These are phyloP conservation scores for Aspergillus carbonarius DNA, from an alignment of 2,329 filamentous ascomycete genomes.

Conservation along the genomic window DNA sequence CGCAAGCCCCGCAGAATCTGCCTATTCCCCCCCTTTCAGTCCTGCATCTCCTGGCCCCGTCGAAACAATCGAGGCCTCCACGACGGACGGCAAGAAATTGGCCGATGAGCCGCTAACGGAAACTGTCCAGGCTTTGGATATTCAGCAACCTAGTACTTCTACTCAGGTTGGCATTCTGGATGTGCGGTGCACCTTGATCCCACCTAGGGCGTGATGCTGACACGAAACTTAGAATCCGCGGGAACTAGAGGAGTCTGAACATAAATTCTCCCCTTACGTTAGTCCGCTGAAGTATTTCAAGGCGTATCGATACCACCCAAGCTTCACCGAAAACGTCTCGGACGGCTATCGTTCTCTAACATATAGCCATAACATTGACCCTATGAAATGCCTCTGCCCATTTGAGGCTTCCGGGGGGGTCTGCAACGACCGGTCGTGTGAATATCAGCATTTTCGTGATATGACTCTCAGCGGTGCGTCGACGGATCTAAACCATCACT, in stretches of 20 bases:
- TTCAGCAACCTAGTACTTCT: slow-evolving; percentile 21
- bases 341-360: slow-evolving; percentile 86
- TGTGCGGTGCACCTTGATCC: slow-evolving; percentile 30
- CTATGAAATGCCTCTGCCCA: slow-evolving; percentile 70
- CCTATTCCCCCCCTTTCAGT: slow-evolving; percentile 45
- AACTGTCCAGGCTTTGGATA: slow-evolving; percentile 28
- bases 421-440: slow-evolving; percentile 74
- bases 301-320: slow-evolving; percentile 85
- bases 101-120: slow-evolving; percentile 34
- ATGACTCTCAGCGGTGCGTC: slow-evolving; percentile 75
- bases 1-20: slow-evolving; percentile 26
- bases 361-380: slow-evolving; percentile 87
- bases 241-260: slow-evolving; percentile 17
- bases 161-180: slow-evolving; percentile 31
- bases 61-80: slow-evolving; percentile 23
- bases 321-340: slow-evolving; percentile 66
- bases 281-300: slow-evolving; percentile 81
- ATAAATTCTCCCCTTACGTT: slow-evolving; percentile 66
- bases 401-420: slow-evolving; percentile 68
- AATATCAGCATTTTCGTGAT: slow-evolving; percentile 75
- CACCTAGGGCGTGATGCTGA: slow-evolving; percentile 28
- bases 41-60: slow-evolving; percentile 38
- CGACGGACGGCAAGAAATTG: slow-evolving; percentile 19
- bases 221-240: slow-evolving; percentile 26
- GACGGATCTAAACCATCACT: slow-evolving; percentile 30